Evolutionary conservation across 164 flowering plant species (phyloP).

Genomic region (Aristolochia fimbriata): DNA sequence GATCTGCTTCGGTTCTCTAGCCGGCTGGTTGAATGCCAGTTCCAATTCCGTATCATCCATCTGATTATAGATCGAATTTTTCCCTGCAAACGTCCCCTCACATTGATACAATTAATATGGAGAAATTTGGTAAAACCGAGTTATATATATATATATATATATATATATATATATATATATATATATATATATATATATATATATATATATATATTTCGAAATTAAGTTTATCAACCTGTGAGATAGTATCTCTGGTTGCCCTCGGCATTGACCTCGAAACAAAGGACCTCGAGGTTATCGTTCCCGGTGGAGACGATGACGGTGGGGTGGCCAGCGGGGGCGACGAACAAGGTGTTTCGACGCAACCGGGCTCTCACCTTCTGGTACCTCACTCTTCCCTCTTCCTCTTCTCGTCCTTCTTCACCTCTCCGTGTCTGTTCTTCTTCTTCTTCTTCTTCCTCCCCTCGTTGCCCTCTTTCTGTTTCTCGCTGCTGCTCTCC

Average conservation of each 20-base stretch:
- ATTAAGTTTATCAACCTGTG: no score
- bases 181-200: no score
- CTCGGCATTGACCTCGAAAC: slow-evolving; percentile 41
- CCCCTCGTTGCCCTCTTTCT: slow-evolving; percentile 3
- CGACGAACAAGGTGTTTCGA: slow-evolving; percentile 18
- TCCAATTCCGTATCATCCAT: slow-evolving; percentile 45
- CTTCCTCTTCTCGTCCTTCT: slow-evolving; percentile 4
- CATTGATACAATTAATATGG: no score
- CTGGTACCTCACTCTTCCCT: slow-evolving; percentile 12
- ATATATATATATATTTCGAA: neutral
- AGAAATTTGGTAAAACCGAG: no score
- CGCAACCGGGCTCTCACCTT: slow-evolving; percentile 16
- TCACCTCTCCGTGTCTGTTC: neutral
- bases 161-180: neutral
- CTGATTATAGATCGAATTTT: slow-evolving; percentile 24
- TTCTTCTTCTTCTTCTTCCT: neutral
- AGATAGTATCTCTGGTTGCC: slow-evolving; percentile 33
- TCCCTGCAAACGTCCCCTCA: slow-evolving; percentile 18
- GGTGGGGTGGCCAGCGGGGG: slow-evolving; percentile 66
- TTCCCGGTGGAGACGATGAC: slow-evolving; percentile 28
- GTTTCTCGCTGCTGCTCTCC: neutral
- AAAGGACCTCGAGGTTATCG: slow-evolving; percentile 36
- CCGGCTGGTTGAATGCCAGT: slow-evolving; percentile 25
- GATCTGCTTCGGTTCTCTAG: slow-evolving; percentile 22
- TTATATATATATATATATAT: no score